Evolutionary conservation across 805 yeast species (phyloP).

Genomic region (Pichia thaimueangensis): DNA sequence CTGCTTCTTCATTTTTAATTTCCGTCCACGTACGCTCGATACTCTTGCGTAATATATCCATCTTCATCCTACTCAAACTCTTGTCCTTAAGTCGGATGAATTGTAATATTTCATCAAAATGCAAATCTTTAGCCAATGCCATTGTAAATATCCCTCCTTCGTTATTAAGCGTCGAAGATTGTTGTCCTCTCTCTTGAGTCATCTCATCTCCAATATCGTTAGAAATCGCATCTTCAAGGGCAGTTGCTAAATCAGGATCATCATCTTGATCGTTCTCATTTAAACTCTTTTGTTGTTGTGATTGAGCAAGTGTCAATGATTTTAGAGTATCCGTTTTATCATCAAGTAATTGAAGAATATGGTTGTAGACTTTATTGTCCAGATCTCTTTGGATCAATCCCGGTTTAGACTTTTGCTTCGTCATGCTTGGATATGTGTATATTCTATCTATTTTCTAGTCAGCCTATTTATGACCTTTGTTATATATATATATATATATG

Average conservation of each 20-base stretch:
- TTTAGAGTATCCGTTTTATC: conserved; percentile 46
- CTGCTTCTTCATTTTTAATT: conserved; percentile 54
- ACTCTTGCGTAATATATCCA: conserved; percentile 52
- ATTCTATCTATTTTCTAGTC: too few species aligned
- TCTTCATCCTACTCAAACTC: conserved; percentile 64
- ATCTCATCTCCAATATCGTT: background rate
- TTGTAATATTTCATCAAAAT: conserved; percentile 43
- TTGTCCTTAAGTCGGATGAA: conserved; percentile 61
- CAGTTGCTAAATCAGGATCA: background rate
- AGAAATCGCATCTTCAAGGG: background rate
- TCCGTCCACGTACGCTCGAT: conserved; percentile 53
- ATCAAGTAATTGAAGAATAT: conserved; percentile 52
- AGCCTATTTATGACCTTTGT: too few species aligned
- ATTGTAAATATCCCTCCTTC: conserved; percentile 22
- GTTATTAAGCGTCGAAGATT: background rate
- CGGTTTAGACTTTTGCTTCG: conserved; percentile 11
- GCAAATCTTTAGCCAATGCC: conserved; percentile 58
- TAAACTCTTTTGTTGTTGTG: background rate
- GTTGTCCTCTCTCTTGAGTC: background rate
- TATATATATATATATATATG: too few species aligned
- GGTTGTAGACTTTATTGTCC: conserved; percentile 51
- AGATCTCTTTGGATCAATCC: conserved; percentile 31
- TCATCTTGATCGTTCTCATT: background rate
- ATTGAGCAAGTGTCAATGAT: too few species aligned
- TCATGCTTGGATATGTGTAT: conserved; percentile 4